These are phyloP conservation scores for Diaporthe citriasiana DNA, from an alignment of 2,329 filamentous ascomycete genomes.

Conservation along the genomic window DNA sequence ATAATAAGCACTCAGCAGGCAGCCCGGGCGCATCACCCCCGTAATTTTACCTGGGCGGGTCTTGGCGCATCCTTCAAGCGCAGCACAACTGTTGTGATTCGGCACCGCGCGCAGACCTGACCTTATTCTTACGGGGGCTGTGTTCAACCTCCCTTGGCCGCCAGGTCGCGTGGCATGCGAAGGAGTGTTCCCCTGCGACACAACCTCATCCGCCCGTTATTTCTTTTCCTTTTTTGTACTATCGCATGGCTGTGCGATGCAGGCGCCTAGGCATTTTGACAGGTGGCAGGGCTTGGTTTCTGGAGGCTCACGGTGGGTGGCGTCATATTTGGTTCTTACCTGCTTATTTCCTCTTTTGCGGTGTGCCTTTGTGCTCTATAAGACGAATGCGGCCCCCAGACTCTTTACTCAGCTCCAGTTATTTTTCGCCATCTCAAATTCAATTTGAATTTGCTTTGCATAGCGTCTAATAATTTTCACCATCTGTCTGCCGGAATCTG, in stretches of 20 bases:
- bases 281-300: not conserved
- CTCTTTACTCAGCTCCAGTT: not conserved
- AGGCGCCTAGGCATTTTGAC: not conserved
- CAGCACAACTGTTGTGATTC: constrained; percentile 16
- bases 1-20: not conserved
- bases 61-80: constrained; percentile 28
- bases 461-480: not conserved
- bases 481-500: too few relatives aligned
- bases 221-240: not conserved
- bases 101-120: not conserved
- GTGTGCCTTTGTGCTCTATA: constrained; percentile 7
- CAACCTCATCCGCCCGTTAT: too few relatives aligned
- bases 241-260: not conserved
- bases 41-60: not conserved
- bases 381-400: not conserved
- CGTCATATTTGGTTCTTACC: not conserved
- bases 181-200: constrained; percentile 5
- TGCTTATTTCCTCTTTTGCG: not conserved
- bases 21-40: not conserved
- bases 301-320: not conserved
- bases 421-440: not conserved
- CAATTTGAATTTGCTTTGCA: not conserved
- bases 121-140: constrained; percentile 4
- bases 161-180: not conserved
- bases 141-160: not conserved